Evolutionary conservation across 371 early-diverging fungal species (phyloP), one percentile per base, ranked within the genome.

Genomic region (Hamiltosporidium tvaerminnensis): DNA sequence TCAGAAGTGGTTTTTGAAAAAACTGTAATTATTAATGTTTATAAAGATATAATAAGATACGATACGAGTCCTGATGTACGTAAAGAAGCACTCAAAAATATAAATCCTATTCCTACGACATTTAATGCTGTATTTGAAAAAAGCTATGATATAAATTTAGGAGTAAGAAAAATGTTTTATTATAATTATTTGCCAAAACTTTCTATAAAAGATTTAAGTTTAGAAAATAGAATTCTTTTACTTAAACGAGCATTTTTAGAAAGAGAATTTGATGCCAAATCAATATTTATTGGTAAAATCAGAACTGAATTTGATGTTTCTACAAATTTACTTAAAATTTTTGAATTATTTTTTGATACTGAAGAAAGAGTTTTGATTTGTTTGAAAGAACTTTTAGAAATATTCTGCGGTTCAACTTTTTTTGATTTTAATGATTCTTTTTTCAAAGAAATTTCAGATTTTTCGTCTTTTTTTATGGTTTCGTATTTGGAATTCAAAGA

Each of bases 151-250:
- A 39, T 30, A 47, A 60, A 64, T 53, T 37, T 23, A 53, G n/a
- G 35, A 16, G 57, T 72, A 41, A 63, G 73, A 57, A 64, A 53
- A 53, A 30, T 59, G 14, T 72, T 72, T 64, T 72, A 65, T 56
- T 63, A 33, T 2, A 33, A 63, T 4, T 38, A 49, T 36, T 63
- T 65, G 12, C 61, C 39, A 39, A 48, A 59, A 37, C 47, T 72
- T 44, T 52, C 65, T 54, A 10, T 72, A n/a, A 62, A 37, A 47
- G 49, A 49, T 34, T 33, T 72, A 34, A 1, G 39, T n/a, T 4
- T 31, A 10, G 37, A 41, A 33, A 53, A 58, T 59, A 60, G 68
- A 49, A 53, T 63, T 0, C 49, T 61, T 63, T 50, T 71, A 35
- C 41, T 72, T 33, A 56, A 62, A 44, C 60, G 44, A 52, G 59